Evolutionary conservation across 2,329 filamentous ascomycete genomes (phyloP).

Genomic region (Zelopaecilomyces penicillatus): DNA sequence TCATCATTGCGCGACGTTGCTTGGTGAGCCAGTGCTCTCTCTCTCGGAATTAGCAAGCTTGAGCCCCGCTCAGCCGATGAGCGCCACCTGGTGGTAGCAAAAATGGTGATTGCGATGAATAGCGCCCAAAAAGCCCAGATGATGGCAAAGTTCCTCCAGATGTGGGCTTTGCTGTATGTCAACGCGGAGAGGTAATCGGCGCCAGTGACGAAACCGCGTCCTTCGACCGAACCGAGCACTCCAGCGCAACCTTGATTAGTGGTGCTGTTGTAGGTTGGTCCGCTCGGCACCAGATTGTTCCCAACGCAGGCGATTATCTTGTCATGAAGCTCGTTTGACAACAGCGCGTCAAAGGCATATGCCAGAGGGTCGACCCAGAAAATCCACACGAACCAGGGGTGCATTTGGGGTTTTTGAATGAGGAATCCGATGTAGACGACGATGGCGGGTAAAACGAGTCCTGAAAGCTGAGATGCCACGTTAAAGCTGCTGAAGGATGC

Average conservation of each 20-base stretch:
- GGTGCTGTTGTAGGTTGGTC: constrained; percentile 36
- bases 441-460: constrained; percentile 39
- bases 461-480: constrained; percentile 49
- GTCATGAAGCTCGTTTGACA: constrained; percentile 62
- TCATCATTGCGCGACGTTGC: constrained; percentile 34
- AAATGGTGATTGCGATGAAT: constrained; percentile 49
- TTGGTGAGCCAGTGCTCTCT: constrained; percentile 36
- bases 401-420: constrained; percentile 53
- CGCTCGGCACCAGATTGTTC: constrained; percentile 41
- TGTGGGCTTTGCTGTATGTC: constrained; percentile 40
- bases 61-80: constrained; percentile 42
- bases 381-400: constrained; percentile 55
- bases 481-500: constrained; percentile 50
- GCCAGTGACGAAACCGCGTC: constrained; percentile 42
- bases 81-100: constrained; percentile 49
- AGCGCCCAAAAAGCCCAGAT: constrained; percentile 56
- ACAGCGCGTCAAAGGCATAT: constrained; percentile 60
- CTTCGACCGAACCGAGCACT: constrained; percentile 42
- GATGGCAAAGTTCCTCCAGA: constrained; percentile 56
- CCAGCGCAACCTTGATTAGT: constrained; percentile 47
- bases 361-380: constrained; percentile 60
- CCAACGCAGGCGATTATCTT: constrained; percentile 42
- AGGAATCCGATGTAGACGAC: constrained; percentile 58
- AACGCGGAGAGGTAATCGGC: constrained; percentile 51
- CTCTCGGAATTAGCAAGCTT: constrained; percentile 53